These are phyloP conservation scores for Coemansia furcata DNA, from an alignment of 192 early-diverging fungal species.

Conservation along the genomic window DNA sequence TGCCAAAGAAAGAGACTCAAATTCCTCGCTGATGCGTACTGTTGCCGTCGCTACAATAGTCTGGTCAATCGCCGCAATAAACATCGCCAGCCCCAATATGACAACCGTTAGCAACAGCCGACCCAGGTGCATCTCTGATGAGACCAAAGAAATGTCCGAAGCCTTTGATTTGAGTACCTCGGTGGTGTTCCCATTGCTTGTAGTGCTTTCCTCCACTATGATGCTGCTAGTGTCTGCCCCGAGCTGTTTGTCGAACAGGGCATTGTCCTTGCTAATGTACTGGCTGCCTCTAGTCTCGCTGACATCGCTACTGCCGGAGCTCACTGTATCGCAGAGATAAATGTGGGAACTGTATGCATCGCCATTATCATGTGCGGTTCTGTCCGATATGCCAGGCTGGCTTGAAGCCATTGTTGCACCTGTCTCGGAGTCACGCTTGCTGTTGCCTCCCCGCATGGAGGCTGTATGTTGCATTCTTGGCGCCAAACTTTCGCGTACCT, in stretches of 20 bases:
- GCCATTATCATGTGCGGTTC: background rate
- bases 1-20: conserved; percentile 58
- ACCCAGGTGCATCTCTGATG: conserved; percentile 19
- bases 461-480: background rate
- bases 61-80: conserved; percentile 68
- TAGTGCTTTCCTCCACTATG: background rate
- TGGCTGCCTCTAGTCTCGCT: conserved; percentile 5
- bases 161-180: conserved; percentile 14
- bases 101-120: conserved; percentile 33
- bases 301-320: background rate
- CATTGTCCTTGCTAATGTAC: background rate
- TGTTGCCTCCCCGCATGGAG: background rate
- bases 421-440: conserved; percentile 2
- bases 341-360: conserved; percentile 3
- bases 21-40: conserved; percentile 61
- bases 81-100: conserved; percentile 55
- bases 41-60: conserved; percentile 75
- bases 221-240: background rate
- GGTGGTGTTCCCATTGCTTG: background rate
- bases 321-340: background rate
- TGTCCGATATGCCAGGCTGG: conserved; percentile 12
- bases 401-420: background rate
- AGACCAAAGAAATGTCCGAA: background rate
- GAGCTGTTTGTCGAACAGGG: conserved; percentile 6
- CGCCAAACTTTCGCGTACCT: background rate